Base-by-base conservation (phyloP, 2,329 filamentous ascomycete genomes). In the Trichoderma lentiforme region DNA sequence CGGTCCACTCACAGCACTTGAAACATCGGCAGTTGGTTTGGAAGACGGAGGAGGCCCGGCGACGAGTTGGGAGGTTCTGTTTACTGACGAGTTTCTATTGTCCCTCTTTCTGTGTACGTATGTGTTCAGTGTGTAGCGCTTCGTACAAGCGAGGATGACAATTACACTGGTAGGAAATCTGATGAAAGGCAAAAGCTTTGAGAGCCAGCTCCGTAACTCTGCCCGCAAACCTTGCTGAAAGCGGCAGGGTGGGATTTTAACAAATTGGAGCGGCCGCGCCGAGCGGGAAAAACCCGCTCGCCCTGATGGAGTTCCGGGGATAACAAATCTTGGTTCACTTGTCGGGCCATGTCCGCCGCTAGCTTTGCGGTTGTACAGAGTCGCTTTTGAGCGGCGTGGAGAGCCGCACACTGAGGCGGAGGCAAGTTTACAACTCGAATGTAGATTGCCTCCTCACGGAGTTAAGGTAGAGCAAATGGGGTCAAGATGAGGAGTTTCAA, bases 1-100 rank as follows among this genome's bases (percentile, higher is more conserved):
- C 26, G 67, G 36, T 70, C 47, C 56, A 70, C 71, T 70, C 57
- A 72, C 34, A 70, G 43, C 56, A 67, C 61, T 66, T 71, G 69
- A 24, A 66, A 66, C 69, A 71, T 71, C 21, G 53, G 32, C 36
- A n/a, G 36, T 43, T 36, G 63, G 53, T 67, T 30, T 14, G 9
- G 24, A n/a, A 15, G 51, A 30, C 32, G 34, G 53, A 43, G 12
- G 18, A 21, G 43, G 28, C 30, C 24, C 39, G 15, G 7, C n/a
- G 39, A 58, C 6, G 43, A 39, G 15, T 32, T n/a, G 8, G 34
- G n/a, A 24, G 21, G 14, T 6, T 12, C 14, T 60, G n/a, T 24
- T 15, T 14, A 51, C 12, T 14, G 26, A 6, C 28, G 3, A 21
- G 5, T 9, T 7, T 34, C 15, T 51, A 9, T 36, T 5, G 66